A percentile compares a stretch with the other conserved stretches of the same genome.
These are phyloP conservation scores for Moricandia moricandioides DNA, from an alignment of 345 rosid species.

Conservation along the genomic window DNA sequence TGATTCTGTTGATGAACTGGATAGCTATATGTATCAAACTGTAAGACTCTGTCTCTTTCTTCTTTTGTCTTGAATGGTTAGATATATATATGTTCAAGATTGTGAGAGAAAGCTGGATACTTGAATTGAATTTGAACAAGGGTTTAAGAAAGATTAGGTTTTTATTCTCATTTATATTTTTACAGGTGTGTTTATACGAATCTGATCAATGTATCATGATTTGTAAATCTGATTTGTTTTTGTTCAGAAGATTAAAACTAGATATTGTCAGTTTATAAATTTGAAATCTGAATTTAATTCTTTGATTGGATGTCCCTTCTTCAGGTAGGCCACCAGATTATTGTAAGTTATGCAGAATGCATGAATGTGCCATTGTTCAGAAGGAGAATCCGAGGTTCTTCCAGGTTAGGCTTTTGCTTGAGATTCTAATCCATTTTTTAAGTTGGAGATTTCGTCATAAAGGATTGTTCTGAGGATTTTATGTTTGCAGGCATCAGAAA, in stretches of 20 bases:
- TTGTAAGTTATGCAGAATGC: constrained; percentile 83
- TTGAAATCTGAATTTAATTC: background rate
- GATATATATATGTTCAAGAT: background rate
- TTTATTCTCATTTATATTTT: background rate
- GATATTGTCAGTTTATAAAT: background rate
- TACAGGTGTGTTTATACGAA: constrained; percentile 6
- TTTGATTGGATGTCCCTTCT: constrained; percentile 5
- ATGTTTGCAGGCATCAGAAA: constrained; percentile 54
- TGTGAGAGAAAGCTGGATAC: background rate
- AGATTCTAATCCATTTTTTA: background rate
- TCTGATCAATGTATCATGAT: background rate
- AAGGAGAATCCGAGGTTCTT: constrained; percentile 75
- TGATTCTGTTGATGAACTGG: constrained; percentile 86
- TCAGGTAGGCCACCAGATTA: constrained; percentile 92
- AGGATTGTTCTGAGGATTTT: background rate
- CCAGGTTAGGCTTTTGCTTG: constrained; percentile 54
- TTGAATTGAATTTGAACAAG: background rate
- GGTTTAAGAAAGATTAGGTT: background rate
- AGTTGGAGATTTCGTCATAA: background rate
- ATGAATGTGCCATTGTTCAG: constrained; percentile 87
- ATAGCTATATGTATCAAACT: constrained; percentile 94
- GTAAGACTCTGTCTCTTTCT: constrained; percentile 38
- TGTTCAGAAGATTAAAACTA: background rate
- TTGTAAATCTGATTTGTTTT: background rate
- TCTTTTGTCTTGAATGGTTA: background rate